Evolutionary conservation across 345 rosid genomes (phyloP), one percentile per base, ranked within the genome.

Genomic region (Ceriops decandra): DNA sequence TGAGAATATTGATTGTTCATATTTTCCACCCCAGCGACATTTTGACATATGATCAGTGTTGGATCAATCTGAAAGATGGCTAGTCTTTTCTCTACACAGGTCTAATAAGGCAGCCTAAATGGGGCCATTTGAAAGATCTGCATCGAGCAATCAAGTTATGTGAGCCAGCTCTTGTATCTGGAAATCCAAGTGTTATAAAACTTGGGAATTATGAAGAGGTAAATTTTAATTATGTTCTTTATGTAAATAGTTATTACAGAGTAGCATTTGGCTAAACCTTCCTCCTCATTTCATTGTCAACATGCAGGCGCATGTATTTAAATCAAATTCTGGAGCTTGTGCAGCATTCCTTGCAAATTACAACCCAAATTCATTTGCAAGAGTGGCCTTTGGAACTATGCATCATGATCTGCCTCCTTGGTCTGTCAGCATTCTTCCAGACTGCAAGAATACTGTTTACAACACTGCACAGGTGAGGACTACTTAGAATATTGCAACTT

Each of bases 101-200:
- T 68, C 84, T 95, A 46, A 21, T 83, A 73, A 92, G 98, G 88
- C 83, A 90, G 72, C 99, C 99, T 9, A 95, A 95, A 81, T 95
- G 98, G 99, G 99, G 98, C 27, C 99, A 95, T 80, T 82, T 92
- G 83, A 95, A 95, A 85, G 98, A 95, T 85, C 78, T 95, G 79
- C 99, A 95, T 72, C 77, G 90, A 79, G 99, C 99, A 1, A 85
- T 95, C 53, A 95, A 90, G 74, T 79, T 95, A 1, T 92, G 93
- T 67, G 99, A 92, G 67, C 90, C 92, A 53, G 98, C 99, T 63
- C 79, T 95, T 68, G 85, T 95, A 28, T 83, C 84, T 42, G 97
- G 84, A 60, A 76, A 81, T 62, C 96, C 93, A 46, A 75, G 81
- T 0, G 88, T 91, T 62, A 77, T 80, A 56, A 74, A 78, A 36